A percentile compares a stretch with the other conserved stretches of the same genome.
Conservation (phyloP, 179 eudicot species). For the Spinacia oleracea region DNA sequence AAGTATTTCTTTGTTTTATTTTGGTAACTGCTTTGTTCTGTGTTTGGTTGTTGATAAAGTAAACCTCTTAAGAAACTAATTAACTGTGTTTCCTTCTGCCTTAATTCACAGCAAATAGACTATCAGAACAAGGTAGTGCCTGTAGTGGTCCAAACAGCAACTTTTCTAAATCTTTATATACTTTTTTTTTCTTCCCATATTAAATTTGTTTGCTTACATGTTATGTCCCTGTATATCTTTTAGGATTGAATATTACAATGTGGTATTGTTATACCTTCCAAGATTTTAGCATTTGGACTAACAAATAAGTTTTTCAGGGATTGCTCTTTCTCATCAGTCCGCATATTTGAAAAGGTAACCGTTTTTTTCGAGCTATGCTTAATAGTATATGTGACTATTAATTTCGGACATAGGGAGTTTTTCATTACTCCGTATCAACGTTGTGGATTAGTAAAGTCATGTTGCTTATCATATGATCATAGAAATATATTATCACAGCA, state of each 20-base stretch:
- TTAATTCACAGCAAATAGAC: constrained; percentile 9
- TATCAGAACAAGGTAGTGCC: neutral
- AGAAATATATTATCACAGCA: neutral
- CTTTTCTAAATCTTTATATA: neutral
- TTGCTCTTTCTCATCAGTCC: neutral
- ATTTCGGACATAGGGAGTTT: neutral
- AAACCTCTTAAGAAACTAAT: constrained; percentile 4
- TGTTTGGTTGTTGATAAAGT: constrained; percentile 20
- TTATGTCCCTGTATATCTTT: neutral
- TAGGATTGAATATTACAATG: neutral
- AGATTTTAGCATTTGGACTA: neutral
- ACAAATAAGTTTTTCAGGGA: neutral
- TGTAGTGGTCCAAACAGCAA: constrained; percentile 8
- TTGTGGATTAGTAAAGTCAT: neutral
- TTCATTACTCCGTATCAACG: neutral
- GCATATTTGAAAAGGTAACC: neutral
- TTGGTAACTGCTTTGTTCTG: constrained; percentile 16
- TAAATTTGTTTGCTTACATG: neutral
- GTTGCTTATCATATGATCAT: neutral
- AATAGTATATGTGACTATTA: neutral
- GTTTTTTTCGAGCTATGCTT: neutral
- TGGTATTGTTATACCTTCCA: constrained; percentile 7
- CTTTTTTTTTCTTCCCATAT: neutral
- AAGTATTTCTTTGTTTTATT: neutral
- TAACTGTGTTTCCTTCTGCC: constrained; percentile 1